phyloP scores from a whole-genome alignment of 805 yeast genomes.

The Starmerella ratchasimensis region DNA sequence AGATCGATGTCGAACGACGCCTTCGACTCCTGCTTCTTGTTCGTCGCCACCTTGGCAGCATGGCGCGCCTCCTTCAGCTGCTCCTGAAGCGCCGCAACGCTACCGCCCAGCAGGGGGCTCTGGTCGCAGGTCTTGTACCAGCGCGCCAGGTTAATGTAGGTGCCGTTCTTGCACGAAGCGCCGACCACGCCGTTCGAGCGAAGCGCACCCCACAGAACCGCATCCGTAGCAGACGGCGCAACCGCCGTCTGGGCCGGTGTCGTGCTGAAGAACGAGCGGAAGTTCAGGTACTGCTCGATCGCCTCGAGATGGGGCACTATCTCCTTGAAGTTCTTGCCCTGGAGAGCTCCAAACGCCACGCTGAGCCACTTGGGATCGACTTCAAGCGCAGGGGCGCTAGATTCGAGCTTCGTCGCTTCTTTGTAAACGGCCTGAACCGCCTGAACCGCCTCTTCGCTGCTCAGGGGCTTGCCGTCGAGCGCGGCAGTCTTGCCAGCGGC shows the following conservation, averaged over 20 bases:
- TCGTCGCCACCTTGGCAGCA: slow-evolving; percentile 47
- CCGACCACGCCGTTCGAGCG: slow-evolving; percentile 91
- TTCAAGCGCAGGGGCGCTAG: no score
- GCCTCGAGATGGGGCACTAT: slow-evolving; percentile 63
- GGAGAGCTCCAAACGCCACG: slow-evolving; percentile 52
- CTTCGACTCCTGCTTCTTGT: slow-evolving; percentile 69
- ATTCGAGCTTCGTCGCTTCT: slow-evolving; percentile 31
- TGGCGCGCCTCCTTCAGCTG: slow-evolving; percentile 64
- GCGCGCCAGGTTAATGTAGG: slow-evolving; percentile 75
- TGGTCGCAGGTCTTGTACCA: slow-evolving; percentile 76
- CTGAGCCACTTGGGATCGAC: slow-evolving; percentile 45
- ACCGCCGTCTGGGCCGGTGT: slow-evolving; percentile 28
- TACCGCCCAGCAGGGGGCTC: slow-evolving; percentile 48
- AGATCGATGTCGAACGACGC: slow-evolving; percentile 92
- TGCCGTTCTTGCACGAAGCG: slow-evolving; percentile 71
- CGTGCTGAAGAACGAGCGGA: slow-evolving; percentile 67
- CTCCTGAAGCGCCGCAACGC: slow-evolving; percentile 53
- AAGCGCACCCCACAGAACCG: slow-evolving; percentile 84
- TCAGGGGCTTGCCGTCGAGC: slow-evolving; percentile 30
- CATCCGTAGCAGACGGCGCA: slow-evolving; percentile 58
- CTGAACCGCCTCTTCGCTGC: slow-evolving; percentile 31
- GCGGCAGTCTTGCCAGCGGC: slow-evolving; percentile 30
- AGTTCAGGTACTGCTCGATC: slow-evolving; percentile 70
- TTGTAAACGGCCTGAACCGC: slow-evolving; percentile 29
- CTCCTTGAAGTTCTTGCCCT: slow-evolving; percentile 78